Conservation (phyloP, 2,329 filamentous ascomycete genomes). For the Aspergillus puulaauensis region DNA sequence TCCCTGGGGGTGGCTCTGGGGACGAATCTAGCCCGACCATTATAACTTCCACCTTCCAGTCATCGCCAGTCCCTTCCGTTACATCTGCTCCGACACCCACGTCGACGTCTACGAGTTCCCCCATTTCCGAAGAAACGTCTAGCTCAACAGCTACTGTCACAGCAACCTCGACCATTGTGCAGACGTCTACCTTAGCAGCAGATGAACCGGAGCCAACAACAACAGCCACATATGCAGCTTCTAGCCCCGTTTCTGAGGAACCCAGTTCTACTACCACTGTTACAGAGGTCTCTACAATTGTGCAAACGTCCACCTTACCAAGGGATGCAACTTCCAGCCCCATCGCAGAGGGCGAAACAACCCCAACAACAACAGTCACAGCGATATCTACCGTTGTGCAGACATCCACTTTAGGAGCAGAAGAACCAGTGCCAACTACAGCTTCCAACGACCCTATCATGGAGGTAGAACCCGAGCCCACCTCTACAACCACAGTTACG, state of each 20-base stretch:
- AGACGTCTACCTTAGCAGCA: not conserved
- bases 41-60: not conserved
- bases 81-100: not conserved
- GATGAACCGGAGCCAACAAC: not conserved
- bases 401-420: not conserved
- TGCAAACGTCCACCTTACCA: not conserved
- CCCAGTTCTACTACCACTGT: constrained; percentile 6
- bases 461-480: not conserved
- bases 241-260: not conserved
- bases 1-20: not conserved
- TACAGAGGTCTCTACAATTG: not conserved
- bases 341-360: not conserved
- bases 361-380: not conserved
- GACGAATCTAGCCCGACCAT: not conserved
- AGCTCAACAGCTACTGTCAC: constrained; percentile 1
- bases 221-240: not conserved
- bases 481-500: not conserved
- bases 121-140: not conserved
- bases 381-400: not conserved
- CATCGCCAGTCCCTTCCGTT: not conserved
- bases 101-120: not conserved
- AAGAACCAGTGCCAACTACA: not conserved
- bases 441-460: not conserved
- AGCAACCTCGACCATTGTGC: not conserved
- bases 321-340: not conserved